Base-by-base conservation (phyloP, 2,329 filamentous ascomycete genomes). In the Colletotrichum navitas region DNA sequence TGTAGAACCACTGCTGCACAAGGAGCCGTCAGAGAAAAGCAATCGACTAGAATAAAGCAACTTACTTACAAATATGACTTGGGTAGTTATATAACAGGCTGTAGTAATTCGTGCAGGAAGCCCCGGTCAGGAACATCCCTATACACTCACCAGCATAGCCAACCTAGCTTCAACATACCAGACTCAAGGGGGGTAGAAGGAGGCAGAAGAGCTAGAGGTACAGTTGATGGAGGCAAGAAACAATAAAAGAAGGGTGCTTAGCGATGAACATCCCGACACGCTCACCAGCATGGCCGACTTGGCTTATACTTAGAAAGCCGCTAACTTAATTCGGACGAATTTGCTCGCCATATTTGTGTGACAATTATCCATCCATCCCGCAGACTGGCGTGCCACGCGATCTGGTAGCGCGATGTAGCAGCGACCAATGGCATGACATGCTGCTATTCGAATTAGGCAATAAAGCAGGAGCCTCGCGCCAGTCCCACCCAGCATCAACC, bases 231-330 rank as follows among this genome's bases (percentile, higher is more conserved):
- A 71, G 52, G 58, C n/a, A 7, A 58, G 26, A 4, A 55, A 7
- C n/a, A n/a, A n/a, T n/a, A n/a, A n/a, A n/a, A 55, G 62, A 10
- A 70, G 34, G 52, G 18, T 45, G 34, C 66, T 69, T 41, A 21
- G 60, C 10, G 41, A 41, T 6, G 39, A 43, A 24, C 55, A 71
- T 56, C 68, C 56, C 12, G 32, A 34, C 32, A 34, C 32, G 32
- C 32, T 34, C 4, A 34, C 32, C 32, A 34, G 32, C 32, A 34
- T 34, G 32, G 32, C 32, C 32, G 32, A 34, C 32, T 34, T 34
- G 8, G 32, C 32, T 34, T 34, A 34, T 34, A 34, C 32, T 34
- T 12, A 12, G 10, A 12, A 10, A 36, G n/a, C n/a, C n/a, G n/a
- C n/a, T n/a, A n/a, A n/a, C n/a, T n/a, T n/a, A n/a, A n/a, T n/a